Evolutionary conservation across 2,329 filamentous ascomycete genomes (phyloP), one percentile per base, ranked within the genome.

Genomic region (Metarhizium brunneum): DNA sequence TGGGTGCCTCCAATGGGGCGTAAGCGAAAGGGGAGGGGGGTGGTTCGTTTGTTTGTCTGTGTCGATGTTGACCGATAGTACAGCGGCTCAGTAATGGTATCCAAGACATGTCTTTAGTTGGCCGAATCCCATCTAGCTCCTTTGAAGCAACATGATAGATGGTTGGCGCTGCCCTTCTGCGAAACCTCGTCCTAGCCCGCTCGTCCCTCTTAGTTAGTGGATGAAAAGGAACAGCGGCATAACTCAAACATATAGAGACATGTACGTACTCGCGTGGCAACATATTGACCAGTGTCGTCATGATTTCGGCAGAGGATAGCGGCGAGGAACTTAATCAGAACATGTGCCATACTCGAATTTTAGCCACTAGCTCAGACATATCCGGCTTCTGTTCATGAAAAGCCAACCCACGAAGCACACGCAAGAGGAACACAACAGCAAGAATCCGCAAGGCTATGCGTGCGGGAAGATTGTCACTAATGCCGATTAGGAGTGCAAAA

Each of bases 51-150:
- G 32, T 35, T 35, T 35, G 32, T 35, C 10, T 35, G 32, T 35
- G 32, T 35, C 32, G 32, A 35, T 11, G 32, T 11, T 35, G 32
- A 35, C 7, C 5, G 32, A 52, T 55, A 54, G 52, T 11, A 40
- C 52, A 56, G 55, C 32, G 32, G 6, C 32, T 50, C 52, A 56
- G 55, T 36, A 50, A 53, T 56, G 50, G 54, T 11, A 47, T n/a
- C 47, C 52, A 56, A 60, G 59, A 64, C 59, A 64, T 60, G 59
- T 62, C 58, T 64, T 7, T 11, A 35, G 32, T 11, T 35, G 32
- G 32, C 32, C 32, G 6, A 11, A 7, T 35, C 32, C 6, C 10
- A 35, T 35, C 7, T 35, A 35, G 32, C 32, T 35, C 32, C 32
- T 35, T 11, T 35, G 6, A 35, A 2, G 7, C 32, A 35, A 35